Evolutionary conservation across 306 rosid genomes (phyloP).

Genomic region (Casuarina cunninghamiana): DNA sequence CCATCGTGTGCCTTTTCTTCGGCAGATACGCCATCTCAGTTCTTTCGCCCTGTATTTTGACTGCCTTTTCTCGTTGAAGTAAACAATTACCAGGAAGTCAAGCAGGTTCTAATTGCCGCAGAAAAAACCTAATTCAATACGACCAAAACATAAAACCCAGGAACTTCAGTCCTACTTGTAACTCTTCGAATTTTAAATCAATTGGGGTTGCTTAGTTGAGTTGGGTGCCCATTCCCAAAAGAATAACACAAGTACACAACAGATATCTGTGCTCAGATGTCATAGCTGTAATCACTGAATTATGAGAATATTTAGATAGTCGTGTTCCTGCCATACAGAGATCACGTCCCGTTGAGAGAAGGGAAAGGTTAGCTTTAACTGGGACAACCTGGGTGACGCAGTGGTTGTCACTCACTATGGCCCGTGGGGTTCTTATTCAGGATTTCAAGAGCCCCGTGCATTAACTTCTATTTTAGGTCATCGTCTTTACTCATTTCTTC

Average conservation of each 20-base stretch:
- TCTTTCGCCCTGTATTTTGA: background rate
- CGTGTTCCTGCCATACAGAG: slow-evolving; percentile 38
- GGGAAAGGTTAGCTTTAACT: slow-evolving; percentile 28
- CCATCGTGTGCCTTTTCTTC: slow-evolving; percentile 7
- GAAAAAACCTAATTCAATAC: too few species aligned
- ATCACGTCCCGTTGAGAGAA: slow-evolving; percentile 34
- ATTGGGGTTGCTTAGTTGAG: too few species aligned
- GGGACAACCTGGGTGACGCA: slow-evolving; percentile 31
- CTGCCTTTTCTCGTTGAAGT: background rate
- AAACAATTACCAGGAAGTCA: too few species aligned
- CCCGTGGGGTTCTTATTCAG: slow-evolving; percentile 26
- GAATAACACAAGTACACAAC: too few species aligned
- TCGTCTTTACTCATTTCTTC: slow-evolving; percentile 4
- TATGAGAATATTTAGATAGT: slow-evolving; percentile 40
- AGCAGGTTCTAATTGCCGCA: too few species aligned
- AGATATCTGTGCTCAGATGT: background rate
- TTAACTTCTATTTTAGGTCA: slow-evolving; percentile 18
- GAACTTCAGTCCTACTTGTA: too few species aligned
- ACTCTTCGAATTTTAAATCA: too few species aligned
- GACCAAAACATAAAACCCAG: too few species aligned
- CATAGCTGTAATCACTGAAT: slow-evolving; percentile 2
- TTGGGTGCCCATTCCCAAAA: too few species aligned
- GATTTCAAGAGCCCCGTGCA: slow-evolving; percentile 22
- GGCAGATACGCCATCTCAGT: slow-evolving; percentile 15
- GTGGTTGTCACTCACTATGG: slow-evolving; percentile 22